Evolutionary conservation across 208 protist genomes (phyloP), one percentile per base, ranked within the genome.

Genomic region (Wallacemonas sp.): DNA sequence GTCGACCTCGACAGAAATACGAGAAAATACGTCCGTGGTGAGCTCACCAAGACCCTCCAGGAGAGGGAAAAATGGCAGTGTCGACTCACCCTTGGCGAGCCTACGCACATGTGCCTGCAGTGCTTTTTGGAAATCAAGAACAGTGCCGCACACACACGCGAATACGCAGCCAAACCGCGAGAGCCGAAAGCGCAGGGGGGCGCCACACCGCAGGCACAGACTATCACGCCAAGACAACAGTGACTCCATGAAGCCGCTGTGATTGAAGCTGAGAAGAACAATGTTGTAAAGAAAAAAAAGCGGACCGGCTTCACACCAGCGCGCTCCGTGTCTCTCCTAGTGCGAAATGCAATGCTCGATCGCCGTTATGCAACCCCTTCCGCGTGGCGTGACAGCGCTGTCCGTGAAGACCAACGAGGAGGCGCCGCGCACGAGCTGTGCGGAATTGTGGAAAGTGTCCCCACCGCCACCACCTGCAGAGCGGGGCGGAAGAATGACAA

Each of bases 91-190:
- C 1, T 50, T n/a, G 26, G 39, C 41, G 29, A 85, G 22, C 3
- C 29, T 59, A 4, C 44, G 44, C 2, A 79, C 54, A 22, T 75
- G 87, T 39, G 58, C 26, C 0, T 65, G 69, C 13, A 85, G 65
- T 41, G 66, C 81, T 32, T 74, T 86, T 32, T 77, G 63, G 24
- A 76, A 71, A 63, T 91, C 79, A 32, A 87, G 62, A 48, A 61
- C 52, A 38, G 63, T 42, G 2, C 68, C 67, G 42, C 86, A 89
- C 4, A 45, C 27, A 45, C 86, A 92, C 15, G 62, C 50, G 55
- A 85, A 92, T 17, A 89, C 80, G 50, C 86, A 84, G 1, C 86
- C 86, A 71, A 86, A 92, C 26, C 78, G 71, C n/a, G 77, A 87
- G 1, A 87, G 54, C 12, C 73, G 73, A 50, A 92, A 89, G 41